These are phyloP conservation scores for Eucalyptus tenuipes DNA, from an alignment of 345 rosid species.

Conservation along the genomic window DNA sequence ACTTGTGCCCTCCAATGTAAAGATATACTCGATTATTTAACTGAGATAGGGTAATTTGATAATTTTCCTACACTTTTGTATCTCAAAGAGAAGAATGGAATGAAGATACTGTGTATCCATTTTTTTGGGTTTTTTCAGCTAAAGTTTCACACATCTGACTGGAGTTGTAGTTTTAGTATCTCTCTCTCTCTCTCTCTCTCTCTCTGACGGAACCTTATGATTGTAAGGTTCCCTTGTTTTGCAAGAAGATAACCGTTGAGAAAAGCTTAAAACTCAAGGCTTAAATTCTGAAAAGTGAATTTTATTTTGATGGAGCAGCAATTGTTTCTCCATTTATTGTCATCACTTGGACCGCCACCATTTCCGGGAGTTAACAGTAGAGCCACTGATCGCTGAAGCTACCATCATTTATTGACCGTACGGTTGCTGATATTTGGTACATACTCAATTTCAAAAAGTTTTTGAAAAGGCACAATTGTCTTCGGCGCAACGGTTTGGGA, in stretches of 20 bases:
- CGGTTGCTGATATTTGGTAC: background rate
- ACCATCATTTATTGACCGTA: background rate
- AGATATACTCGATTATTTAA: background rate
- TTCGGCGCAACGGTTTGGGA: background rate
- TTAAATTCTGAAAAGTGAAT: background rate
- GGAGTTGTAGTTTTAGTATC: background rate
- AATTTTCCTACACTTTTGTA: background rate
- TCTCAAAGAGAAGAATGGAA: background rate
- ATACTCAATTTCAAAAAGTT: background rate
- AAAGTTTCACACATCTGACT: background rate
- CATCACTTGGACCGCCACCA: background rate
- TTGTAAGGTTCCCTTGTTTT: background rate
- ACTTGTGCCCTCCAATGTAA: background rate
- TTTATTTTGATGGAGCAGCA: background rate
- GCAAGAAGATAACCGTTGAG: background rate
- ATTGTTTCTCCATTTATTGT: background rate
- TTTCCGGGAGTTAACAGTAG: background rate
- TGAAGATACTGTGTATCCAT: background rate
- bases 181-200: background rate
- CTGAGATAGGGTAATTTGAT: background rate
- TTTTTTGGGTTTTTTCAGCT: background rate
- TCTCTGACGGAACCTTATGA: background rate
- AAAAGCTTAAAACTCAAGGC: background rate
- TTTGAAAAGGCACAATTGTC: background rate
- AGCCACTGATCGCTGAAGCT: background rate